phyloP scores from a whole-genome alignment of 164 flowering plant species.

The Tinospora cordifolia region DNA sequence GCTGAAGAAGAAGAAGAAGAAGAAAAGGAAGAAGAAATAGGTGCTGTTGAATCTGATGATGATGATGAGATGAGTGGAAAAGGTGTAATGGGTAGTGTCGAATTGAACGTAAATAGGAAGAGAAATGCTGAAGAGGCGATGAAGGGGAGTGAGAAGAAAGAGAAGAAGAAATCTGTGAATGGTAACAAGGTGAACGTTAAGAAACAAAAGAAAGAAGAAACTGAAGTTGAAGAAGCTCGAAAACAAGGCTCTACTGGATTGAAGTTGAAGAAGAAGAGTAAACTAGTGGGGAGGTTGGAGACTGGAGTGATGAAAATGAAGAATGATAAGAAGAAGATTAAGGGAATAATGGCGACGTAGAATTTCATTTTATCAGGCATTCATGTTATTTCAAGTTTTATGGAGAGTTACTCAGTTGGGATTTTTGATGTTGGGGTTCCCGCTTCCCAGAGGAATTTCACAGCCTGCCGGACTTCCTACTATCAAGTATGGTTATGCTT shows the following conservation, averaged over 20 bases:
- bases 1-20: conserved; percentile 2
- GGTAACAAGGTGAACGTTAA: conserved; percentile 12
- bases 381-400: not conserved
- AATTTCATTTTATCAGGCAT: not conserved
- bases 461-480: conserved; percentile 8
- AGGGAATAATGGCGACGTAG: conserved; percentile 4
- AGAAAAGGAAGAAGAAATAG: not conserved
- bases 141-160: conserved; percentile 2
- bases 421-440: not conserved
- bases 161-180: conserved; percentile 10
- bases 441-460: not conserved
- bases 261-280: conserved; percentile 19
- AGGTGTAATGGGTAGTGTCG: conserved; percentile 17
- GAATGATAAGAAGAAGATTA: conserved; percentile 23
- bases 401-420: not conserved
- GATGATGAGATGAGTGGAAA: conserved; percentile 13
- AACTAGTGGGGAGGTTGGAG: conserved; percentile 12
- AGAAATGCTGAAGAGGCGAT: conserved; percentile 14
- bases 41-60: conserved; percentile 13
- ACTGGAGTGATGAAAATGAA: conserved; percentile 19
- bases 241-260: not conserved
- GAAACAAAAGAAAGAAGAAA: not conserved
- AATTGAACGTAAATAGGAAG: conserved; percentile 20
- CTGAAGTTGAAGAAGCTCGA: not conserved
- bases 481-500: conserved; percentile 6